phyloP scores from a whole-genome alignment of 192 early-diverging fungal genomes.

The Allomyces javanicus region DNA sequence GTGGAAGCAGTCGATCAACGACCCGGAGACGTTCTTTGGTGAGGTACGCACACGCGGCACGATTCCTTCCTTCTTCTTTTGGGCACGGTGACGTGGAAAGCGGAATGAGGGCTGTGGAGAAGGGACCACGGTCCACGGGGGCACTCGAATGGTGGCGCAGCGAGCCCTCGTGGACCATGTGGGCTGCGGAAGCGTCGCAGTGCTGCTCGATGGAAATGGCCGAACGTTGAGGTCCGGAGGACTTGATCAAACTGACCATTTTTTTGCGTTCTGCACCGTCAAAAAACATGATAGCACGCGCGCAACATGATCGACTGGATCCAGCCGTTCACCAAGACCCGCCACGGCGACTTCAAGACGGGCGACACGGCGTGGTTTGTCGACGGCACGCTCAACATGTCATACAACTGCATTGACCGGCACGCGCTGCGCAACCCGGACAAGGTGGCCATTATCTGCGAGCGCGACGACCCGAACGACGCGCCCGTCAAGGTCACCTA shows the following conservation, averaged over 20 bases:
- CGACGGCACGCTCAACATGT: slow-evolving; percentile 51
- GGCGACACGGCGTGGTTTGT: slow-evolving; percentile 40
- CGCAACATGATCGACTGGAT: slow-evolving; percentile 23
- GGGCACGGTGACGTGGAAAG: too few relatives aligned
- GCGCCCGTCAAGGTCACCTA: slow-evolving; percentile 37
- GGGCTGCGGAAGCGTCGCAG: too few relatives aligned
- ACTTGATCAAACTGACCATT: too few relatives aligned
- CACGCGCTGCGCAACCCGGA: slow-evolving; percentile 38
- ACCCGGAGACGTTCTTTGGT: slow-evolving; percentile 70
- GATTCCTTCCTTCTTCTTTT: too few relatives aligned
- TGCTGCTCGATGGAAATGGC: too few relatives aligned
- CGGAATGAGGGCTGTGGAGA: too few relatives aligned
- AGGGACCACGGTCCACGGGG: too few relatives aligned
- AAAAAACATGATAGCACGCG: neutral
- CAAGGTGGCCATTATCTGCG: slow-evolving; percentile 50
- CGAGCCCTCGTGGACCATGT: too few relatives aligned
- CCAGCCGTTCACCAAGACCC: slow-evolving; percentile 14
- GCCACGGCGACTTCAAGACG: slow-evolving; percentile 7
- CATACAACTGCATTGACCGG: slow-evolving; percentile 61
- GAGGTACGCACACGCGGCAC: slow-evolving; percentile 23
- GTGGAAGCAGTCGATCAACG: slow-evolving; percentile 57
- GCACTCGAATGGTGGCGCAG: too few relatives aligned
- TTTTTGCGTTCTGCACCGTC: too few relatives aligned
- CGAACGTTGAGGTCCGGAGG: too few relatives aligned
- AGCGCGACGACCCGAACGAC: slow-evolving; percentile 41